A percentile compares a stretch with the other conserved stretches of the same genome.
Evolutionary conservation across 345 rosid species (phyloP).

Genomic region (Streptanthus diversifolius): DNA sequence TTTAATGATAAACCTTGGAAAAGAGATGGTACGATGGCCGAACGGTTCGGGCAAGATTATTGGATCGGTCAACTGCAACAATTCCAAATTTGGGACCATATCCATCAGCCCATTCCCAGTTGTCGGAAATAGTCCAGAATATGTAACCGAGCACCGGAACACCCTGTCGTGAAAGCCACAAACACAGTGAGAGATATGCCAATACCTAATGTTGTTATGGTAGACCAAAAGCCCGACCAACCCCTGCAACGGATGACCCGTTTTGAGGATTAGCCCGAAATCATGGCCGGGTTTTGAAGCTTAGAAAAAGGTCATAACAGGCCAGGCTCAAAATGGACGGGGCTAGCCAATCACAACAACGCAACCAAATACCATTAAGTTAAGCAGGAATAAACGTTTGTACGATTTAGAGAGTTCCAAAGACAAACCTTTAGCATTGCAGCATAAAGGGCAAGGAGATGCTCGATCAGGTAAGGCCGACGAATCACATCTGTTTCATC

Average conservation of each 20-base stretch:
- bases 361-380: not conserved
- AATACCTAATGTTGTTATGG: not conserved
- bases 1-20: conserved; percentile 51
- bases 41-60: conserved; percentile 60
- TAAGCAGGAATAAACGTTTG: conserved; percentile 8
- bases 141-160: conserved; percentile 83
- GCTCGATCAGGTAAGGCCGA: conserved; percentile 79
- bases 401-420: conserved; percentile 22
- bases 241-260: not conserved
- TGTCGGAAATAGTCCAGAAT: conserved; percentile 96
- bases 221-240: not conserved
- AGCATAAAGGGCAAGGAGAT: conserved; percentile 81
- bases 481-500: conserved; percentile 90
- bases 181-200: conserved; percentile 23
- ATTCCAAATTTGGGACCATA: conserved; percentile 98
- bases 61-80: conserved; percentile 78
- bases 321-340: not conserved
- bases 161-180: conserved; percentile 49
- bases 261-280: not conserved
- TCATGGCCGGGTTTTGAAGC: not conserved
- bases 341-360: not conserved
- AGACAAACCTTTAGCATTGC: conserved; percentile 67
- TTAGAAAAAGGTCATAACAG: conserved; percentile 1
- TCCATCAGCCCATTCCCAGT: conserved; percentile 99
- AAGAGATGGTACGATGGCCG: conserved; percentile 85